These are phyloP conservation scores for Mycosphaerella sp. DNA, from an alignment of 2,329 filamentous ascomycete genomes.

Conservation along the genomic window DNA sequence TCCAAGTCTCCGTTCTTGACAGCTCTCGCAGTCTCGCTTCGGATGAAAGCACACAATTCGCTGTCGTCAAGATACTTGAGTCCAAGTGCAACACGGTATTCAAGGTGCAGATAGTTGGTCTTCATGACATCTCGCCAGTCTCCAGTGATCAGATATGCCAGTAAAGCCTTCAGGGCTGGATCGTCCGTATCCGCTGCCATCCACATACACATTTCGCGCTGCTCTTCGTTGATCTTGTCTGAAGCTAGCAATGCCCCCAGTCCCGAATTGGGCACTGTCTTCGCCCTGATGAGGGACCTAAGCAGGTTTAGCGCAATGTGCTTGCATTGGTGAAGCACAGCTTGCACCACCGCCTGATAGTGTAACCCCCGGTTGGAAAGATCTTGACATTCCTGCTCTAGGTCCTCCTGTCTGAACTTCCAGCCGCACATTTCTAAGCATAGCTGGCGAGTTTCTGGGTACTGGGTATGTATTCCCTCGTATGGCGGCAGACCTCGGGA, in stretches of 20 bases:
- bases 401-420: conserved; percentile 53
- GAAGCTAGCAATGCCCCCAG: conserved; percentile 45
- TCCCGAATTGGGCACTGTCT: conserved; percentile 55
- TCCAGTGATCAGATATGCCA: conserved; percentile 68
- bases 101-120: conserved; percentile 65
- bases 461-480: conserved; percentile 57
- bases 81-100: conserved; percentile 68
- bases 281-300: conserved; percentile 60
- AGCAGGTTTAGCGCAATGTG: conserved; percentile 64
- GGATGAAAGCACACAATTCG: conserved; percentile 41
- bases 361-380: conserved; percentile 52
- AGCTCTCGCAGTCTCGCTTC: conserved; percentile 52
- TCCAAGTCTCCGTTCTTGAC: conserved; percentile 65
- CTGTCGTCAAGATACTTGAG: conserved; percentile 61
- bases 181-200: conserved; percentile 63
- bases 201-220: conserved; percentile 56
- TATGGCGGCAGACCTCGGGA: conserved; percentile 58
- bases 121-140: conserved; percentile 70
- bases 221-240: conserved; percentile 49
- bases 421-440: conserved; percentile 70
- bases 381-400: conserved; percentile 44
- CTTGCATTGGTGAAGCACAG: conserved; percentile 66
- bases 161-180: conserved; percentile 73
- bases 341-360: conserved; percentile 67
- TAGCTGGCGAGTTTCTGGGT: conserved; percentile 64